phyloP scores from a whole-genome alignment of 768 basidiomycete genomes.

The Termitomyces sp. region DNA sequence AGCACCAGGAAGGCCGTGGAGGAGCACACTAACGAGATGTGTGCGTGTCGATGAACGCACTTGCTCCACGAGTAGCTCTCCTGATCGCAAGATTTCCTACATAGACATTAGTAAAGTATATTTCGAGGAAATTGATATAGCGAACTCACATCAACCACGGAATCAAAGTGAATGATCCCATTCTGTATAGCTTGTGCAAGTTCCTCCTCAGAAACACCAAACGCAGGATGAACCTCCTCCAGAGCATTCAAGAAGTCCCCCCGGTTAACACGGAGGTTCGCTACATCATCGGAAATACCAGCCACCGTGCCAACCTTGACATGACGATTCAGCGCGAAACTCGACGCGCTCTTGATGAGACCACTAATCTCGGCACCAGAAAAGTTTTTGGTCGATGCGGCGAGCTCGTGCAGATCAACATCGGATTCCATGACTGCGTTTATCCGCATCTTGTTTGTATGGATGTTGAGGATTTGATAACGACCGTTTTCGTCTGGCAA shows the following conservation, averaged over 20 bases:
- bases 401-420: constrained; percentile 82
- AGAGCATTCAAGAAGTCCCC: constrained; percentile 87
- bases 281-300: constrained; percentile 93
- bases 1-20: constrained; percentile 87
- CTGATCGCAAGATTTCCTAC: constrained; percentile 84
- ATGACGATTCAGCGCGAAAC: constrained; percentile 96
- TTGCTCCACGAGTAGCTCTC: constrained; percentile 89
- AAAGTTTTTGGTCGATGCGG: constrained; percentile 90
- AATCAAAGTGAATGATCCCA: constrained; percentile 90
- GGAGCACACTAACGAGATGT: constrained; percentile 84
- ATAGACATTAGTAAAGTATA: background rate
- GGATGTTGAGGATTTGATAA: constrained; percentile 90
- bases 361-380: constrained; percentile 96
- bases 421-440: constrained; percentile 89
- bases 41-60: constrained; percentile 88
- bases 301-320: constrained; percentile 98
- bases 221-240: constrained; percentile 93
- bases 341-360: constrained; percentile 95
- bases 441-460: constrained; percentile 90
- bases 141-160: constrained; percentile 67
- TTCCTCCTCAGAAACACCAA: constrained; percentile 97
- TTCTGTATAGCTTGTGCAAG: constrained; percentile 90
- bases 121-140: background rate
- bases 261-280: constrained; percentile 85
- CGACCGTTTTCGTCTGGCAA: constrained; percentile 93